Conservation (phyloP, 1,139 yeast genomes). For the Taphrina wiesneri region DNA sequence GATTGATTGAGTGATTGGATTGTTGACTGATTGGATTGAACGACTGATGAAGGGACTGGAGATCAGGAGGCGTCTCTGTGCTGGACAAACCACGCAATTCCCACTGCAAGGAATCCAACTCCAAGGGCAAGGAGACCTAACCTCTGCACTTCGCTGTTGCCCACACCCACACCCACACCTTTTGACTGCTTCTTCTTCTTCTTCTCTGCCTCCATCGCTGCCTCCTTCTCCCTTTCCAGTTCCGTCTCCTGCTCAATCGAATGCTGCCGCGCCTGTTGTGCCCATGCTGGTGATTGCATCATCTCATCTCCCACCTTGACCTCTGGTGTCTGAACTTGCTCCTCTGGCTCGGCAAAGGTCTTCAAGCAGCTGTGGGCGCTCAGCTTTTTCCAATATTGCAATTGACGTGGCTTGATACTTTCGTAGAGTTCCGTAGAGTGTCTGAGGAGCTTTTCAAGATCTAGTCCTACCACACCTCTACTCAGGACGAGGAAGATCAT, state of each 20-base stretch:
- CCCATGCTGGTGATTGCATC: neutral
- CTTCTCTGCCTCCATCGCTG: neutral
- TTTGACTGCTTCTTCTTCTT: neutral
- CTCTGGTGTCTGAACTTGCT: neutral
- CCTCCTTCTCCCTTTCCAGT: neutral
- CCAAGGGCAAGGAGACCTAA: slow-evolving; percentile 2
- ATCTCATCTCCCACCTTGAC: neutral
- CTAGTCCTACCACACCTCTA: neutral
- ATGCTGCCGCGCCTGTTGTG: neutral
- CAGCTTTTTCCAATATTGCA: slow-evolving; percentile 7
- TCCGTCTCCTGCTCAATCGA: neutral
- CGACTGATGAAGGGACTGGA: neutral
- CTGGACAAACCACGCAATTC: slow-evolving; percentile 16
- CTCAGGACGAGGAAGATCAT: slow-evolving; percentile 13
- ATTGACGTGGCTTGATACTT: slow-evolving; percentile 16
- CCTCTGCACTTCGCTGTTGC: neutral
- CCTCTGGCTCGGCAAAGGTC: neutral
- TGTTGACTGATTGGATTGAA: no score
- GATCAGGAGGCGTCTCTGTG: slow-evolving; percentile 16
- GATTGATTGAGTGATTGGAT: neutral
- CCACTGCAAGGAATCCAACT: slow-evolving; percentile 12
- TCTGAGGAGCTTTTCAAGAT: neutral
- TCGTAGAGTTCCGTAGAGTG: neutral
- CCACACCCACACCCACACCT: neutral
- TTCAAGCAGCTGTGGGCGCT: slow-evolving; percentile 18